Evolutionary conservation across 352 stramenopile species (phyloP).

Genomic region (Pythium aristosporum): DNA sequence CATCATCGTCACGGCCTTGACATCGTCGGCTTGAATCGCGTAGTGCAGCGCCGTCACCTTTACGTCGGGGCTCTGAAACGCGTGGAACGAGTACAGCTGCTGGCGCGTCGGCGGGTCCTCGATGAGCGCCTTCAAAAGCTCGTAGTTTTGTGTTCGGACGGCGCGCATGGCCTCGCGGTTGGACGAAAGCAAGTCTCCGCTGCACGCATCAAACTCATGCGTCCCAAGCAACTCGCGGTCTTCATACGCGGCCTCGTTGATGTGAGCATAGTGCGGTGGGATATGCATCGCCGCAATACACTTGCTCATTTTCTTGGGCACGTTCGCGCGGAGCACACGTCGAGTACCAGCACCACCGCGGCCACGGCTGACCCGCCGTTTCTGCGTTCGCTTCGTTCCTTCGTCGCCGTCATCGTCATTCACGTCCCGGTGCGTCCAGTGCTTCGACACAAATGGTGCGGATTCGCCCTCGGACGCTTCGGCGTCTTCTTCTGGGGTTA

Average conservation of each 20-base stretch:
- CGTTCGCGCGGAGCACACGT: conserved; percentile 4
- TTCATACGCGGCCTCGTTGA: conserved; percentile 54
- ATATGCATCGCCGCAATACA: conserved; percentile 39
- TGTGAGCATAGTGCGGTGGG: conserved; percentile 38
- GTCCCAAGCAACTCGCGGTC: conserved; percentile 48
- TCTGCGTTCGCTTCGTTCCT: background rate
- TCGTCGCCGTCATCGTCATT: conserved; percentile 16
- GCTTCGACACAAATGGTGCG: conserved; percentile 29
- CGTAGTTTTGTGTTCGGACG: conserved; percentile 60
- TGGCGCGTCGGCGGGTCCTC: conserved; percentile 38
- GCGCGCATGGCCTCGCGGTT: conserved; percentile 60
- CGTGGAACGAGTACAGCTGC: conserved; percentile 47
- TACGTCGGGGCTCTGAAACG: conserved; percentile 46
- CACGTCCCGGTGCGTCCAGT: conserved; percentile 20
- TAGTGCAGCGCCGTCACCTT: conserved; percentile 52
- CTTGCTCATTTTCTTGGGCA: conserved; percentile 26
- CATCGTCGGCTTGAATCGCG: conserved; percentile 54
- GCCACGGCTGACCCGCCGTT: background rate
- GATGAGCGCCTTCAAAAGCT: conserved; percentile 56
- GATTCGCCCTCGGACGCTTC: conserved; percentile 42
- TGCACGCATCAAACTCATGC: conserved; percentile 38
- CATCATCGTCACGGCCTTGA: conserved; percentile 37
- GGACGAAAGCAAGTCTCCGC: conserved; percentile 44
- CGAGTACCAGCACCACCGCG: conserved; percentile 12
- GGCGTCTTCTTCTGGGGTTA: conserved; percentile 24